Evolutionary conservation across 371 early-diverging fungal genomes (phyloP).

Genomic region (Entomophthora muscae): DNA sequence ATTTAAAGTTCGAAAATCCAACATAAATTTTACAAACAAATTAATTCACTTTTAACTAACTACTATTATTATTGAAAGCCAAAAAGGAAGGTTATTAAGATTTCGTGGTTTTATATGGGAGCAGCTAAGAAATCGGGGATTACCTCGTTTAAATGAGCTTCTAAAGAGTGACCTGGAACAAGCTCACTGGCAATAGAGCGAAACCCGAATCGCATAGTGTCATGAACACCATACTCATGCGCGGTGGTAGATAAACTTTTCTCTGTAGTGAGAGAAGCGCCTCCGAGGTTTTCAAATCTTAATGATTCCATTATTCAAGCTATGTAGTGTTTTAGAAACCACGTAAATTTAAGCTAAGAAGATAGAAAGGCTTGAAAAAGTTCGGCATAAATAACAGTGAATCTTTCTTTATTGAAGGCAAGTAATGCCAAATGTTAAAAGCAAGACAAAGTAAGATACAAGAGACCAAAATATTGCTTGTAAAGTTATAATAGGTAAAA

Average conservation of each 20-base stretch:
- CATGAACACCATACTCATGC: slow-evolving; percentile 59
- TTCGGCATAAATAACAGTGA: too few species aligned
- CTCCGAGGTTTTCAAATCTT: background rate
- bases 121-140: background rate
- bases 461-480: too few species aligned
- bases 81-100: background rate
- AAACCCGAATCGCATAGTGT: slow-evolving; percentile 68
- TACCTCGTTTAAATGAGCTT: slow-evolving; percentile 47
- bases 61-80: background rate
- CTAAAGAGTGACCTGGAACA: slow-evolving; percentile 56
- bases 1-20: background rate
- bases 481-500: too few species aligned
- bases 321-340: background rate
- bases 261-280: background rate
- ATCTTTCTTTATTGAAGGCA: too few species aligned
- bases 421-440: too few species aligned
- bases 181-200: slow-evolving; percentile 49
- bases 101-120: background rate
- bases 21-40: background rate
- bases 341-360: too few species aligned
- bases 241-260: slow-evolving; percentile 18
- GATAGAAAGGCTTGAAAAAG: too few species aligned
- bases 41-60: background rate
- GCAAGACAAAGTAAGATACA: too few species aligned
- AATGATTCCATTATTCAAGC: background rate